Base-by-base conservation (phyloP, 148 eudicot species). In the Fagopyrum tataricum region DNA sequence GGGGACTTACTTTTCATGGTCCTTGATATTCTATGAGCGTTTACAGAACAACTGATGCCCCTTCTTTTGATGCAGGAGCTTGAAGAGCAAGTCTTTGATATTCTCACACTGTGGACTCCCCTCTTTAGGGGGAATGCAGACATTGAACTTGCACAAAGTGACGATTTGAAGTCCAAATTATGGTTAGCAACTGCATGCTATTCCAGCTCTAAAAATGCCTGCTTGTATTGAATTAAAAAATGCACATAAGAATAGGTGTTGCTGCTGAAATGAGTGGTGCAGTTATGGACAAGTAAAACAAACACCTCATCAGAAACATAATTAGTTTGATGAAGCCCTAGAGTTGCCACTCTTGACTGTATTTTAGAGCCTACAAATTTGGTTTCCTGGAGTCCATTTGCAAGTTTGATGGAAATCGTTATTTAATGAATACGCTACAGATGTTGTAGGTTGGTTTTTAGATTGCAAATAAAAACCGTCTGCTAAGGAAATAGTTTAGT, bases 41-140 rank as follows among this genome's bases (percentile, higher is more conserved):
- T 64, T 64, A 64, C 44, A 15, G 69, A 41, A 74, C 74, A 76
- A 21, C 48, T 78, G 44, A 47, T 52, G 62, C 77, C 58, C 53
- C 68, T 66, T 42, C 52, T 72, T 76, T 78, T 46, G 81, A 75
- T 67, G 76, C 84, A 95, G 99, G 99, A 90, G 83, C 87, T 95
- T 84, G 97, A 91, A 46, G 93, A 90, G 67, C 99, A 95, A 76
- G 93, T 89, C 70, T 95, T 95, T 78, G 99, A 95, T 77, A 86
- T 95, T 82, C 96, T 95, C 75, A 83, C 99, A 72, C 71, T 95
- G 76, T 95, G 99, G 99, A 89, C 91, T 75, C 85, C 91, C 18
- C 67, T 91, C 72, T 91, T 95, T 71, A 86, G 84, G 81, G 91
- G 92, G 72, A 82, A 84, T 81, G 79, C 85, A 71, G 92, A 87